Base-by-base conservation (phyloP, 1,139 yeast species). In the Yamadazyma dendronema region DNA sequence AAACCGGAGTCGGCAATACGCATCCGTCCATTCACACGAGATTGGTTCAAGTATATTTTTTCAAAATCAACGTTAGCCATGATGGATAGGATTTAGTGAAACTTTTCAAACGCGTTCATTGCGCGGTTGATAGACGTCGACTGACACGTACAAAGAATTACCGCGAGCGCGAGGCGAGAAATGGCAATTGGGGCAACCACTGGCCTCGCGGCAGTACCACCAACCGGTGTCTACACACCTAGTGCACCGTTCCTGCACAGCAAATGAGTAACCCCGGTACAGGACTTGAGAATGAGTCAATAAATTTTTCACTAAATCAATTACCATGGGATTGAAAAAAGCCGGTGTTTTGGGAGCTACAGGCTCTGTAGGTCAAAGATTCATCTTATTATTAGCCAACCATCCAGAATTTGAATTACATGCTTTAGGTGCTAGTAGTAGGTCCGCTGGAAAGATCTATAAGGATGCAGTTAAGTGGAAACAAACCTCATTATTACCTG, bases 281-380 rank as follows among this genome's bases (percentile, higher is more conserved):
- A n/a, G n/a, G n/a, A n/a, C n/a, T n/a, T n/a, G n/a, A n/a, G n/a
- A n/a, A n/a, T 9, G 22, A 19, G 8, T 19, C 22, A 19, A 12
- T 13, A 14, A 26, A 26, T 13, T 26, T 26, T 26, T 26, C 29
- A 26, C 22, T n/a, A n/a, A n/a, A n/a, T n/a, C n/a, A n/a, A n/a
- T n/a, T n/a, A 26, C 11, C 16, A 26, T 38, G 39, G 37, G 30
- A n/a, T 12, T 42, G 27, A 75, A 65, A 49, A 77, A 75, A 60
- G 83, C 81, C 13, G 98, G 98, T 67, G 96, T 92, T 52, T 73
- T 92, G 48, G 98, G 98, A 37, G 97, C 97, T 50, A 90, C 97
- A 16, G 98, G 97, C 35, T 84, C 96, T 30, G 99, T 92, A 32
- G 99, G 99, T 38, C 99, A 92, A 66, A 77, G 98, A 54, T 92